These are phyloP conservation scores for Boletellus ananas DNA, from an alignment of 768 basidiomycete species.

Conservation along the genomic window DNA sequence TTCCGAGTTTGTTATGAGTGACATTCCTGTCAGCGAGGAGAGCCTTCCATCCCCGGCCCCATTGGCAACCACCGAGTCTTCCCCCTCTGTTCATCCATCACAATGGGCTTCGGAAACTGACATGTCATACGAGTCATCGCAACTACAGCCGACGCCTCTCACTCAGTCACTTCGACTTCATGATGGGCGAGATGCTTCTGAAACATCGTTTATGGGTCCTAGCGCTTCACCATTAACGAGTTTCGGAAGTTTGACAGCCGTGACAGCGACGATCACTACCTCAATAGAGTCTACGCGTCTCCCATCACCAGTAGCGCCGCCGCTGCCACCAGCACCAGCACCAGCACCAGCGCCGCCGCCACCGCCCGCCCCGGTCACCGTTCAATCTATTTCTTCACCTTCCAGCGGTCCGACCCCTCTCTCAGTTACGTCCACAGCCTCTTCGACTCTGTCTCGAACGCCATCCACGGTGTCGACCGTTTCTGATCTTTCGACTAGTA, in stretches of 20 bases:
- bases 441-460: constrained; percentile 35
- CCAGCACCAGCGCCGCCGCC: background rate
- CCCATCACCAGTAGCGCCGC: background rate
- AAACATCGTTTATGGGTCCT: constrained; percentile 69
- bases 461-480: constrained; percentile 37
- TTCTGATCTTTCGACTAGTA: constrained; percentile 43
- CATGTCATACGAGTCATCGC: constrained; percentile 70
- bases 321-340: background rate
- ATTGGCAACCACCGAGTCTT: constrained; percentile 33
- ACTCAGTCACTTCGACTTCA: constrained; percentile 46
- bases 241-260: constrained; percentile 31
- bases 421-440: constrained; percentile 30
- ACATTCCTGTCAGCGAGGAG: constrained; percentile 28
- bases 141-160: constrained; percentile 70
- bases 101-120: constrained; percentile 65
- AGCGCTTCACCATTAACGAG: constrained; percentile 40
- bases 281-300: constrained; percentile 15
- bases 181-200: constrained; percentile 62
- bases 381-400: constrained; percentile 25
- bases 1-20: constrained; percentile 31
- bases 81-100: constrained; percentile 39
- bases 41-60: constrained; percentile 33
- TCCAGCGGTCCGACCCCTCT: constrained; percentile 31
- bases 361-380: constrained; percentile 19
- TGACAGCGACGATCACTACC: constrained; percentile 32